A percentile compares a stretch with the other conserved stretches of the same genome.
phyloP scores from a whole-genome alignment of 2,329 filamentous ascomycete species.

The Capronia epimyces region DNA sequence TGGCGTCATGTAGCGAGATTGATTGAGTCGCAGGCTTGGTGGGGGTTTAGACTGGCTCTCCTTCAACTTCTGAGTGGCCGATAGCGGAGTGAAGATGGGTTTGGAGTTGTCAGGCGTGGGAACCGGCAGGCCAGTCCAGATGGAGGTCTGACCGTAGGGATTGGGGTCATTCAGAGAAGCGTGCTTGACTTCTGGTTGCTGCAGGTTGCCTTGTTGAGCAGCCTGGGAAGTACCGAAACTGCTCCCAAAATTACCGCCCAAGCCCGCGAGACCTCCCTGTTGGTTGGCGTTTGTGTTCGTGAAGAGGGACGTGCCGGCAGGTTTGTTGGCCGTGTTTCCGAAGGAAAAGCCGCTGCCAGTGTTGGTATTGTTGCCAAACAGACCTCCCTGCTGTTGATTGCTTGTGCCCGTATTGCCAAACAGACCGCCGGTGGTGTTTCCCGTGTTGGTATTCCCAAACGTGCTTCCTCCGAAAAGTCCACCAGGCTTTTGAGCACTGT shows the following conservation, averaged over 20 bases:
- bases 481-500: slow-evolving; percentile 44
- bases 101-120: slow-evolving; percentile 67
- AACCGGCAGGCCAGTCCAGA: slow-evolving; percentile 69
- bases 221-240: slow-evolving; percentile 52
- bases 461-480: slow-evolving; percentile 40
- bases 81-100: slow-evolving; percentile 84
- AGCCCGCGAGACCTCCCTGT: slow-evolving; percentile 40
- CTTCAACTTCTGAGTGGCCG: slow-evolving; percentile 67
- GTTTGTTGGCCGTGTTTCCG: slow-evolving; percentile 37
- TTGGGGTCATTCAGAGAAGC: slow-evolving; percentile 77
- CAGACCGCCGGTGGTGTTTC: slow-evolving; percentile 34
- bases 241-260: slow-evolving; percentile 35
- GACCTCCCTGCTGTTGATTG: slow-evolving; percentile 29
- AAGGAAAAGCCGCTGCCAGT: slow-evolving; percentile 47
- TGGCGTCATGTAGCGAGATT: slow-evolving; percentile 77
- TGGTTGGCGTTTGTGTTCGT: slow-evolving; percentile 40
- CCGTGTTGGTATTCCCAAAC: slow-evolving; percentile 22
- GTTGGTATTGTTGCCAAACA: slow-evolving; percentile 29
- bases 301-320: slow-evolving; percentile 54
- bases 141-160: slow-evolving; percentile 80
- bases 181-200: slow-evolving; percentile 58
- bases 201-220: slow-evolving; percentile 47
- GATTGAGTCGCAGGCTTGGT: slow-evolving; percentile 43
- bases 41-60: slow-evolving; percentile 53
- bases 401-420: slow-evolving; percentile 40